Evolutionary conservation across 306 rosid species (phyloP).

Genomic region (Rosa multiflora): DNA sequence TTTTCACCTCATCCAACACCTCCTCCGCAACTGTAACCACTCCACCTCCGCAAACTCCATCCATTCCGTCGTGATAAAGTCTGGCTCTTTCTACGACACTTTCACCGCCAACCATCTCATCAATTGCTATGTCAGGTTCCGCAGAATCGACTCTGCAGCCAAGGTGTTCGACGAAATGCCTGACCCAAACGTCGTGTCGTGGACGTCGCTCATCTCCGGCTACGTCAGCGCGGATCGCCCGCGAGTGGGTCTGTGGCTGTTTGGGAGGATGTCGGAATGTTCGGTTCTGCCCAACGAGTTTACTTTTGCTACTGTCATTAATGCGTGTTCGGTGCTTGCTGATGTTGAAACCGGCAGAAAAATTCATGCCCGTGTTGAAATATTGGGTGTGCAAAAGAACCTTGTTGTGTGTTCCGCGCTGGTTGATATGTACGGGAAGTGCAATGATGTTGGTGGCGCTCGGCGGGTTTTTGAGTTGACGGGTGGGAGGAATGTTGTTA

Average conservation of each 20-base stretch:
- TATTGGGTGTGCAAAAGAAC: slow-evolving; percentile 47
- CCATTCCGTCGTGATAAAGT: slow-evolving; percentile 49
- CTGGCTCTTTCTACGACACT: slow-evolving; percentile 47
- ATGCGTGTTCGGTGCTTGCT: slow-evolving; percentile 67
- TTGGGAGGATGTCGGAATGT: slow-evolving; percentile 44
- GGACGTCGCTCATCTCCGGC: slow-evolving; percentile 80
- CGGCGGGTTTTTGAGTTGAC: slow-evolving; percentile 55
- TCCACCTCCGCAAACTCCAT: slow-evolving; percentile 38
- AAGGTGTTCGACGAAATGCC: slow-evolving; percentile 65
- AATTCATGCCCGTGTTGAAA: slow-evolving; percentile 52
- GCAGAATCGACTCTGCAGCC: slow-evolving; percentile 43
- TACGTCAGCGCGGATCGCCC: slow-evolving; percentile 44
- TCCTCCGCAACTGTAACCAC: slow-evolving; percentile 45
- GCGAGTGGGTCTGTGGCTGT: slow-evolving; percentile 39
- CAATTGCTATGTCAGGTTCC: slow-evolving; percentile 50
- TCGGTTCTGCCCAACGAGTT: slow-evolving; percentile 63
- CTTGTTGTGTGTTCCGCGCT: slow-evolving; percentile 69
- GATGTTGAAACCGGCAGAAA: slow-evolving; percentile 42
- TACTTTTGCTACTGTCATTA: slow-evolving; percentile 60
- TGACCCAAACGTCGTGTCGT: slow-evolving; percentile 64
- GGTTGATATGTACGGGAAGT: slow-evolving; percentile 82
- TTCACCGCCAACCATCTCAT: slow-evolving; percentile 57
- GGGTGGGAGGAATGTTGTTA: slow-evolving; percentile 58
- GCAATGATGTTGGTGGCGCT: slow-evolving; percentile 58
- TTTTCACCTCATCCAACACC: slow-evolving; percentile 44